phyloP scores from a whole-genome alignment of 768 basidiomycete species.

The Dictyophora rubrovolvata region DNA sequence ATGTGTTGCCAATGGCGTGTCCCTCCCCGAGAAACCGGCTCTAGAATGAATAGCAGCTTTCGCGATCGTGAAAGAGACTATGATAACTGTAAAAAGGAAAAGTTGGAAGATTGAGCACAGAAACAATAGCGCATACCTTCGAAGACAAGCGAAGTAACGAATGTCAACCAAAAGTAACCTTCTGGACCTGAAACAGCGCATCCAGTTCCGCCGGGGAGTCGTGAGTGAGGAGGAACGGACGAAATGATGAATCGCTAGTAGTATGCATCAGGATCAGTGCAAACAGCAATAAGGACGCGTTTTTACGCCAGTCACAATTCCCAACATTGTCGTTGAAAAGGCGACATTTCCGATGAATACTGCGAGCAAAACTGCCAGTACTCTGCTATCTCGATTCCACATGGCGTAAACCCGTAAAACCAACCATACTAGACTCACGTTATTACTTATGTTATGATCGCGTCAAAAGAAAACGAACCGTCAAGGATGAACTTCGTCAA shows the following conservation, averaged over 20 bases:
- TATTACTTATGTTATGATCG: not conserved
- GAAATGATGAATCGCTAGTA: not conserved
- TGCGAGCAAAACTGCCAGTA: not conserved
- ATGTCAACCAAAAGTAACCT: not conserved
- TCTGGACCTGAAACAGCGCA: not conserved
- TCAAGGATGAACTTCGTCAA: not conserved
- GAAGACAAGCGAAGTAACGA: not conserved
- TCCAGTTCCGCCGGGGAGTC: not conserved
- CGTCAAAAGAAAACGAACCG: not conserved
- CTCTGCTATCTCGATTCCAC: not conserved
- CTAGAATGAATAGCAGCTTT: not conserved
- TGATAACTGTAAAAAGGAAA: not conserved
- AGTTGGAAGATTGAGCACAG: not conserved
- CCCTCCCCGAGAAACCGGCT: not conserved
- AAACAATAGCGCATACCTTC: not conserved
- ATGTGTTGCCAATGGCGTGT: not conserved
- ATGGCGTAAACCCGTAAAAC: conserved; percentile 1
- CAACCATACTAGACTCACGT: not conserved
- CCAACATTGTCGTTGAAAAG: not conserved
- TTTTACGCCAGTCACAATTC: not conserved
- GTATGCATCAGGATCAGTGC: not conserved
- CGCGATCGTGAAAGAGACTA: not conserved
- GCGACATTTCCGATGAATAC: not conserved
- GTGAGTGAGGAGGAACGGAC: not conserved
- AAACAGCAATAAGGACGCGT: not conserved